Conservation (phyloP, 495 filamentous ascomycete species). For the Cudoniella acicularis region DNA sequence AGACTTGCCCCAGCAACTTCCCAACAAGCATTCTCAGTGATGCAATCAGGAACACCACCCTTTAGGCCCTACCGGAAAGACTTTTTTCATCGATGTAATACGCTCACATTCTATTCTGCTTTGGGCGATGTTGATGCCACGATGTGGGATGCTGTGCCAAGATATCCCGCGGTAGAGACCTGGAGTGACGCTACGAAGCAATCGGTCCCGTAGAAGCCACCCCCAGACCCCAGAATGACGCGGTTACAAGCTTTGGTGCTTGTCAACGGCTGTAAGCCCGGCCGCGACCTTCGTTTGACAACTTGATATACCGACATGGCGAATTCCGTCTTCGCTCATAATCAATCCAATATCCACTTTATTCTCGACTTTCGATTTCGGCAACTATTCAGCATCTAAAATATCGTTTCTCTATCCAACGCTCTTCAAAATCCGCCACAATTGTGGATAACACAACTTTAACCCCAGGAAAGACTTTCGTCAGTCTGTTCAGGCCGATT, state of each 20-base stretch:
- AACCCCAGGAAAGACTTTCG: constrained; percentile 81
- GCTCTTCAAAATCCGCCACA: constrained; percentile 66
- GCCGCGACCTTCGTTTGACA: background rate
- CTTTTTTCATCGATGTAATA: background rate
- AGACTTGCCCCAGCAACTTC: too few species aligned
- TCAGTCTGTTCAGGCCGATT: constrained; percentile 74
- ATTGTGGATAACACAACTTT: constrained; percentile 79
- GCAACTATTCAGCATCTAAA: constrained; percentile 67
- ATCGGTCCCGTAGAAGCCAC: background rate
- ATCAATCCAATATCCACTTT: too few species aligned
- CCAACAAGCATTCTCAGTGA: too few species aligned
- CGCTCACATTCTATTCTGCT: background rate
- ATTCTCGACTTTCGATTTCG: too few species aligned
- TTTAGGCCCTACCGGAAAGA: too few species aligned
- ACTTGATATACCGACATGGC: too few species aligned
- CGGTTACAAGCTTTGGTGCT: background rate
- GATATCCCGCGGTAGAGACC: background rate
- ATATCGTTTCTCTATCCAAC: constrained; percentile 82
- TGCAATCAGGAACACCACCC: too few species aligned
- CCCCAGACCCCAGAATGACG: background rate
- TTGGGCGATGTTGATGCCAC: background rate
- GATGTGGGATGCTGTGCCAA: background rate
- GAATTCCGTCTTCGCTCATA: too few species aligned
- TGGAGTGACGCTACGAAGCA: background rate
- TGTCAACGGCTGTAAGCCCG: background rate